Base-by-base conservation (phyloP, 2,329 filamentous ascomycete species). In the Lachnellula suecica region DNA sequence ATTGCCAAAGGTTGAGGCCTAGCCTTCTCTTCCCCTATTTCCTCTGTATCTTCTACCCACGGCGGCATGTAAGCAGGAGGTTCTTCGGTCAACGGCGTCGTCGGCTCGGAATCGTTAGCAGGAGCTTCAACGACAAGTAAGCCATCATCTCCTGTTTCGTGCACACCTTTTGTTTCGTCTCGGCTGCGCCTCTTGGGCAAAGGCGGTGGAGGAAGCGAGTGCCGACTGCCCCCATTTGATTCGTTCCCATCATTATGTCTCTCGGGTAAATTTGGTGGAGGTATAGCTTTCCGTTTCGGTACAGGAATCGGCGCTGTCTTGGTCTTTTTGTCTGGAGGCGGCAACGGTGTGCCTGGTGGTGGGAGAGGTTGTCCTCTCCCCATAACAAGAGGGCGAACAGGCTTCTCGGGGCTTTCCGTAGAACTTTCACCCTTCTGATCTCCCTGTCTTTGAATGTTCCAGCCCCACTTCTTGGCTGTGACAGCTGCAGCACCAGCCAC, bases 321-420 rank as follows among this genome's bases (percentile, higher is more conserved):
- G 6, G 81, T 78, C 52, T 75, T 79, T 49, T 77, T 81, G 31
- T 84, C 82, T 1, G 86, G 87, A 38, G 77, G 82, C 2, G 91
- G 91, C 1, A 96, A 76, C 3, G 91, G 91, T 41, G 81, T 85
- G 2, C 91, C 91, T 2, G 88, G 89, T 8, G 91, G 90, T 43
- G 90, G 91, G 17, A 96, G 74, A 1, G 91, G 91, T 61, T 88
- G 86, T 0, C 91, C 91, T 35, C 91, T 81, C 1, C 91, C 91
- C 74, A 95, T 91, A 3, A 67, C 59, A 10, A 62, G 56, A 2
- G 91, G 91, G 61, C 89, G 82, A 38, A 58, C 68, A 71, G 53
- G 80, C 59, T 71, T 83, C 68, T 61, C 60, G 22, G 41, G 17
- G 13, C 52, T 24, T 19, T 64, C 63, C n/a, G 52, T 23, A 5